Percentiles rank a stretch among this genome's conserved stretches.
phyloP scores from a whole-genome alignment of 805 yeast species.

The Nakazawaea populi region DNA sequence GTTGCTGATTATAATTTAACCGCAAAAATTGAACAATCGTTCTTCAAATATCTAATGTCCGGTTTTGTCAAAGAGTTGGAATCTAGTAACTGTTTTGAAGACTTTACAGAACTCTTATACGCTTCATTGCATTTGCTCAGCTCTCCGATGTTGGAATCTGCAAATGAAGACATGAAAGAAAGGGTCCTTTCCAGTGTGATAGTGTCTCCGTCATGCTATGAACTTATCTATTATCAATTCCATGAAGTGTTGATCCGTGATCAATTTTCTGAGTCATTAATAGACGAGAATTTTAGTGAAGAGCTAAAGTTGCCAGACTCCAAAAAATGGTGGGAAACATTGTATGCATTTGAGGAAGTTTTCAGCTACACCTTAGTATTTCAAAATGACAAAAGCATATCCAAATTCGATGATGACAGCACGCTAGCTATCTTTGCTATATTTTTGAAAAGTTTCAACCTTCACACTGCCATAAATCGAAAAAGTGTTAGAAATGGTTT shows the following conservation, averaged over 20 bases:
- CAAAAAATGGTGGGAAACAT: constrained; percentile 26
- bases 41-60: neutral
- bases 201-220: constrained; percentile 17
- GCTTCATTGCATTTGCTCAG: neutral
- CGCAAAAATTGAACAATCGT: neutral
- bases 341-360: constrained; percentile 52
- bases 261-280: neutral
- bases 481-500: neutral
- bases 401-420: constrained; percentile 31
- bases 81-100: neutral
- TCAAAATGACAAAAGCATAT: constrained; percentile 59
- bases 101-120: constrained; percentile 1
- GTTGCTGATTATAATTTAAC: neutral
- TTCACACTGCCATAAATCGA: constrained; percentile 26
- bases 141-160: neutral
- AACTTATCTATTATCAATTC: constrained; percentile 17
- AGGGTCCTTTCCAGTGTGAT: constrained; percentile 18
- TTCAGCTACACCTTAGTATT: constrained; percentile 63
- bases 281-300: constrained; percentile 14
- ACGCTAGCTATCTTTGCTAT: constrained; percentile 35
- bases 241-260: constrained; percentile 14
- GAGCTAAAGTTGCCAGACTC: constrained; percentile 8
- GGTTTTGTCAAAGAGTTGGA: neutral
- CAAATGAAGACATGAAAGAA: constrained; percentile 15
- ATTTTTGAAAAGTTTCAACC: constrained; percentile 45